Evolutionary conservation across 768 basidiomycete species (phyloP).

Genomic region (Lactarius indigo): DNA sequence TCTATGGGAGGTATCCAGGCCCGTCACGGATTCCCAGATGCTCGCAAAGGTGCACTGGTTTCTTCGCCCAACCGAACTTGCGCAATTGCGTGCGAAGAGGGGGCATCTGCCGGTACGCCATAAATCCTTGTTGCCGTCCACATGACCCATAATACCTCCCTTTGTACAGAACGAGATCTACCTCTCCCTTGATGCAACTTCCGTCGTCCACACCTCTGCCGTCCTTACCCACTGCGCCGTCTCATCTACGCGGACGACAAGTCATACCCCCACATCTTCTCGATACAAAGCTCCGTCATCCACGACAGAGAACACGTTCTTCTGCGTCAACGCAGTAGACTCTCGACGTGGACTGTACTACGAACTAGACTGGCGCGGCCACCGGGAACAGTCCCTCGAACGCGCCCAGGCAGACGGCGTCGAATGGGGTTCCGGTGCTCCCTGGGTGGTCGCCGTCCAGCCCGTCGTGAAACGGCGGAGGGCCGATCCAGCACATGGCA

Average conservation of each 20-base stretch:
- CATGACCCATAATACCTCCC: not conserved
- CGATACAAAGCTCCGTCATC: slow-evolving; percentile 17
- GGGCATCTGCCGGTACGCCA: slow-evolving; percentile 53
- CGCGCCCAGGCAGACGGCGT: not conserved
- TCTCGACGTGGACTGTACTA: slow-evolving; percentile 21
- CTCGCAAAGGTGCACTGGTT: slow-evolving; percentile 74
- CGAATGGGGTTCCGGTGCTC: slow-evolving; percentile 9
- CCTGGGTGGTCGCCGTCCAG: slow-evolving; percentile 25
- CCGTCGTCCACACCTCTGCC: slow-evolving; percentile 17
- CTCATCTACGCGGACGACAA: slow-evolving; percentile 23
- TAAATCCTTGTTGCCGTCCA: not conserved
- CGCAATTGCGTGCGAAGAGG: slow-evolving; percentile 55
- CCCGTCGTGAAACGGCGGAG: slow-evolving; percentile 12
- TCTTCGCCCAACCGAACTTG: slow-evolving; percentile 59
- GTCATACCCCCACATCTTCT: slow-evolving; percentile 4
- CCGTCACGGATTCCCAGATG: slow-evolving; percentile 40
- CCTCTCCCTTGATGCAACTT: slow-evolving; percentile 38
- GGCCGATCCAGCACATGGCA: slow-evolving; percentile 1
- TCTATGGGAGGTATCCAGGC: slow-evolving; percentile 56
- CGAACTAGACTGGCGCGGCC: slow-evolving; percentile 11
- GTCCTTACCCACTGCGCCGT: slow-evolving; percentile 26
- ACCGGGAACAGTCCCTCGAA: slow-evolving; percentile 11
- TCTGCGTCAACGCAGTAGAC: slow-evolving; percentile 18
- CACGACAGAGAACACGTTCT: not conserved
- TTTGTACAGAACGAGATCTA: slow-evolving; percentile 73